A percentile compares a stretch with the other conserved stretches of the same genome.
phyloP scores from a whole-genome alignment of 2,329 filamentous ascomycete species.

The Ustulina deusta region DNA sequence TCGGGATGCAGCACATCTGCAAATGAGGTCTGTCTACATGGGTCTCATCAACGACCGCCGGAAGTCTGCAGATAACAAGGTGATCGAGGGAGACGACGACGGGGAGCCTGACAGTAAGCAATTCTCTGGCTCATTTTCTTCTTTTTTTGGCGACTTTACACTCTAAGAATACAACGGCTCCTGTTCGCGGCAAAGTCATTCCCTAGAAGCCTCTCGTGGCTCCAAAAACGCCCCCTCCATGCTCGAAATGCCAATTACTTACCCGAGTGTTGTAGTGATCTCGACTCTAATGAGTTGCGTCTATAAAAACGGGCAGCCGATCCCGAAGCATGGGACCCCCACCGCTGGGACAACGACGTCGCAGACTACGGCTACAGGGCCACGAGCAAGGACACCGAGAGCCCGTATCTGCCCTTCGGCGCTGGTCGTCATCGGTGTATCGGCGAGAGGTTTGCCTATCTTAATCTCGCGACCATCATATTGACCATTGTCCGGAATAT shows the following conservation, averaged over 20 bases:
- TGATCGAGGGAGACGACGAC: constrained; percentile 55
- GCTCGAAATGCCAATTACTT: background rate
- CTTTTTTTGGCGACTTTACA: background rate
- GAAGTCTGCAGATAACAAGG: constrained; percentile 47
- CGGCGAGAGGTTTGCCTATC: constrained; percentile 80
- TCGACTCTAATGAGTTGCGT: constrained; percentile 80
- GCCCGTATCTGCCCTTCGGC: constrained; percentile 76
- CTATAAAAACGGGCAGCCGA: constrained; percentile 77
- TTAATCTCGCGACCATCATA: constrained; percentile 75
- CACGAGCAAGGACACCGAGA: constrained; percentile 52
- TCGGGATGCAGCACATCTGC: constrained; percentile 76
- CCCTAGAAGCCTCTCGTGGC: background rate
- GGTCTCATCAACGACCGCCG: constrained; percentile 76
- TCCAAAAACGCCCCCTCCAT: background rate
- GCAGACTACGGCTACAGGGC: constrained; percentile 50
- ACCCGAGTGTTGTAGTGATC: constrained; percentile 63
- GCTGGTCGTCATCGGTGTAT: constrained; percentile 80
- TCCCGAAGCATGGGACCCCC: constrained; percentile 73
- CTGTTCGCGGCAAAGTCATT: background rate
- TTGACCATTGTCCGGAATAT: constrained; percentile 71
- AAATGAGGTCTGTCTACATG: constrained; percentile 77
- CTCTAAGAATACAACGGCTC: background rate
- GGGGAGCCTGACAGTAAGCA: constrained; percentile 65
- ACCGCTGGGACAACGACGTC: constrained; percentile 66
- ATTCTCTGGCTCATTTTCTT: background rate